Percentiles rank a stretch among this genome's conserved stretches.
These are phyloP conservation scores for Metschnikowia dekortorum DNA, from an alignment of 805 yeast genomes.

Conservation along the genomic window DNA sequence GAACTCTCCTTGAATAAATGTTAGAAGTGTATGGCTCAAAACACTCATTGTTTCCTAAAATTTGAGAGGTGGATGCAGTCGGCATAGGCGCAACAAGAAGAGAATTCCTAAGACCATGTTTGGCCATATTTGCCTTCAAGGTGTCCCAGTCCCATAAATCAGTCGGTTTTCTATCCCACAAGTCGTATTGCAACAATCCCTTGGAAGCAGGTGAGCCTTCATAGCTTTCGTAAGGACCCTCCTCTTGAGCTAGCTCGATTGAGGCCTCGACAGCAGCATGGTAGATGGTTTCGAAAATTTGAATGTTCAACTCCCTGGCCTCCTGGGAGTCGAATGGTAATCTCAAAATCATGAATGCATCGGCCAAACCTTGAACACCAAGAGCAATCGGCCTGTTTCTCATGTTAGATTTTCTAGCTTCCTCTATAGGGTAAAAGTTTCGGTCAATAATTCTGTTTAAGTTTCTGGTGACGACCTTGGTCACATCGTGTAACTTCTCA, in stretches of 20 bases:
- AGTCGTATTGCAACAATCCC: conserved; percentile 53
- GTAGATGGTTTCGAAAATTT: conserved; percentile 58
- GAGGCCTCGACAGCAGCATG: conserved; percentile 59
- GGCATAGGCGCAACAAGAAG: conserved; percentile 64
- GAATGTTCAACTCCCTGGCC: conserved; percentile 53
- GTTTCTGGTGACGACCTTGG: conserved; percentile 52
- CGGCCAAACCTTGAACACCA: conserved; percentile 64
- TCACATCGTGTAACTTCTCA: conserved; percentile 49
- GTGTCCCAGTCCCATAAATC: conserved; percentile 57
- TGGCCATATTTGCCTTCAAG: conserved; percentile 45
- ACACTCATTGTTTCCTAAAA: conserved; percentile 58
- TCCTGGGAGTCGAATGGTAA: conserved; percentile 55
- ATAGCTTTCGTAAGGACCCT: conserved; percentile 49
- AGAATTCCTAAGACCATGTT: conserved; percentile 54
- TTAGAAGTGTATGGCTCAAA: conserved; percentile 62
- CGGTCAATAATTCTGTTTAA: conserved; percentile 55
- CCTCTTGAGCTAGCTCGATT: conserved; percentile 46
- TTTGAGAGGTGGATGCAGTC: conserved; percentile 63
- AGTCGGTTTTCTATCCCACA: conserved; percentile 58
- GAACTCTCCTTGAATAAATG: conserved; percentile 58
- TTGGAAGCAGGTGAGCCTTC: conserved; percentile 58
- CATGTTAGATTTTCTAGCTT: conserved; percentile 50
- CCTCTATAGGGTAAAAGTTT: conserved; percentile 52
- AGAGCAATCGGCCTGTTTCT: conserved; percentile 59
- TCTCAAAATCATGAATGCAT: conserved; percentile 52